Evolutionary conservation across 2,329 filamentous ascomycete genomes (phyloP), one percentile per base, ranked within the genome.

Genomic region (Alternaria alternata): DNA sequence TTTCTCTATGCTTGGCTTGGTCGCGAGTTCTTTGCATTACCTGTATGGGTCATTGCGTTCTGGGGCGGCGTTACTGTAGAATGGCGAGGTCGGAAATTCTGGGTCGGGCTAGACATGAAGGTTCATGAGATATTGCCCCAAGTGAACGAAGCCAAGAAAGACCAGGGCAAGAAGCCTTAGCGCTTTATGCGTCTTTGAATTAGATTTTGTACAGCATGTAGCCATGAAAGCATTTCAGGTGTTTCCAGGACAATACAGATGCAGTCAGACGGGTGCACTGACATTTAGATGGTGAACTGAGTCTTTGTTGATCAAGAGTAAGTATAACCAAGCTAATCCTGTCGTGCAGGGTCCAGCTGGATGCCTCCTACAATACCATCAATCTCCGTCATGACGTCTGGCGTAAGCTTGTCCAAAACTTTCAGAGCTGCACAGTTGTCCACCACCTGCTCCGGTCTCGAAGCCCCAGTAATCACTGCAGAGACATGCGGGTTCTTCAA

Each of bases 11-110:
- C 94, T 0, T 99, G 96, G 95, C 69, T 96, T 0, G 93, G 91
- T 0, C 85, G 95, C 32, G 95, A 99, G 79, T 66, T 87, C 0
- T 82, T 97, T 8, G 94, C 95, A 0, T 82, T 97, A 46, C 94
- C 94, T 0, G 90, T 99, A 60, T 99, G 95, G 95, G 81, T 88
- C 0, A 93, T 90, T 87, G 95, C 95, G 1, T 91, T 97, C 20
- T 87, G 92, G 68, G 90, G 94, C n/a, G 95, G 95, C 0, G 88
- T 91, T 2, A 94, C 89, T 0, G 92, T 99, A 0, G 87, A 87
- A 53, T 99, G 95, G 96, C 84, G 95, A 56, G 94, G 94, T 0
- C 89, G 89, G 71, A 86, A 83, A 28, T 98, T 98, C 75, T 87
- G 86, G 70, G 94, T 98, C 1, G 88, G 90, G 1, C 85, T 92